Base-by-base conservation (phyloP, 192 early-diverging fungal genomes). In the Backusella parvicylindrica region DNA sequence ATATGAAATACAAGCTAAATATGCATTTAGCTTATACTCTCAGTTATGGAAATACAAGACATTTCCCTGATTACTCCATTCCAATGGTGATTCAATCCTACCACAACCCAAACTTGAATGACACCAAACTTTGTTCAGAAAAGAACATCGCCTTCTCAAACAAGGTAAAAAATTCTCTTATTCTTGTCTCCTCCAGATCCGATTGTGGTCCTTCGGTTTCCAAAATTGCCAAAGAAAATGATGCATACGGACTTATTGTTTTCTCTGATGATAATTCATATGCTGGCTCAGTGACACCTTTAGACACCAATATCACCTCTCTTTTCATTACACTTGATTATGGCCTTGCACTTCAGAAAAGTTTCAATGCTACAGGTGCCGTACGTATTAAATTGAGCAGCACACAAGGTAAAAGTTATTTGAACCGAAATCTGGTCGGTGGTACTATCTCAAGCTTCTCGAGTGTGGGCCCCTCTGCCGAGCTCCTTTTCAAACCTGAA, bases 371-470 rank as follows among this genome's bases (percentile, higher is more conserved):
- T 72, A 86, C 69, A 56, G 81, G 36, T 23, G n/a, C 6, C 53
- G 11, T 7, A 72, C 33, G 6, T 81, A 80, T 35, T 40, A 50
- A 16, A 78, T 84, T 68, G 81, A 79, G 2, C 69, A 89, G 73
- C 8, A 86, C 87, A 30, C 86, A 85, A 21, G 74, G 83, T 75
- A 77, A 83, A 77, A 80, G 1, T 79, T 79, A 63, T 74, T 84
- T 32, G 73, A 80, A 35, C 64, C 50, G 12, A 84, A 87, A 69
- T 76, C 82, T 2, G 75, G 84, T 28, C 12, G 91, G 86, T 23
- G 89, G 89, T 56, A 91, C 85, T 32, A 76, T 94, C 2, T 94
- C 93, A 23, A 56, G 64, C 38, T 95, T 92, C 72, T 91, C 92
- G 12, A 91, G 91, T 16, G 86, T 86, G 75, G 96, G 96, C 15